Base-by-base conservation (phyloP, 345 rosid species). In the Luvunga scandens region DNA sequence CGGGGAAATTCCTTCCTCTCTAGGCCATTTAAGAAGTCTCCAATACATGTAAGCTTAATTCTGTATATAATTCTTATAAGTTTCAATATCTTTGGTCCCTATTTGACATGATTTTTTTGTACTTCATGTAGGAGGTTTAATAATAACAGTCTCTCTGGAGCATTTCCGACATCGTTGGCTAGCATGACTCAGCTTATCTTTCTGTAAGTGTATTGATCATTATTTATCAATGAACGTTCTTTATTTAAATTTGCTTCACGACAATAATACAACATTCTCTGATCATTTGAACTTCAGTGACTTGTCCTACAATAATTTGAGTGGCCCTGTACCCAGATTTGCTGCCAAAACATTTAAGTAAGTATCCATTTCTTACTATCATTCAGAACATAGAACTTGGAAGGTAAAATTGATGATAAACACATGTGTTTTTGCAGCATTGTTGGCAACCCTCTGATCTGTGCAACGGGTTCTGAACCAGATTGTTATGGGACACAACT, bases 331-430 rank as follows among this genome's bases (percentile, higher is more conserved):
- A 25, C 94, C 98, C 61, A 91, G 91, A 86, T 90, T 92, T 86
- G 87, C 92, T 75, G 94, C 97, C 78, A 96, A 90, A 86, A 92
- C 97, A 62, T 94, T 91, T 91, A 94, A 88, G 99, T 96, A 87
- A 83, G 67, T 76, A 33, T 70, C 75, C 72, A 68, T 60, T n/a
- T 71, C 69, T 74, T 75, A 62, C 72, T 66, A 64, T 61, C 69
- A 73, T 73, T 53, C 80, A 31, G 71, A 12, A n/a, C 38, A 55
- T 55, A 69, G 66, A 66, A 30, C 65, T 77, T 36, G 19, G 34
- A 22, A 61, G 24, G 16, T 61, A 42, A 69, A 73, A 42, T 48
- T 66, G 69, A 62, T 78, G 67, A 59, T 56, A 75, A 50, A 33
- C n/a, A 53, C 36, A 39, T 45, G 27, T 69, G 18, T 73, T 53